Percentiles rank a stretch among this genome's conserved stretches.
Conservation (phyloP, 2,329 filamentous ascomycete species). For the Kalmusia sp. region DNA sequence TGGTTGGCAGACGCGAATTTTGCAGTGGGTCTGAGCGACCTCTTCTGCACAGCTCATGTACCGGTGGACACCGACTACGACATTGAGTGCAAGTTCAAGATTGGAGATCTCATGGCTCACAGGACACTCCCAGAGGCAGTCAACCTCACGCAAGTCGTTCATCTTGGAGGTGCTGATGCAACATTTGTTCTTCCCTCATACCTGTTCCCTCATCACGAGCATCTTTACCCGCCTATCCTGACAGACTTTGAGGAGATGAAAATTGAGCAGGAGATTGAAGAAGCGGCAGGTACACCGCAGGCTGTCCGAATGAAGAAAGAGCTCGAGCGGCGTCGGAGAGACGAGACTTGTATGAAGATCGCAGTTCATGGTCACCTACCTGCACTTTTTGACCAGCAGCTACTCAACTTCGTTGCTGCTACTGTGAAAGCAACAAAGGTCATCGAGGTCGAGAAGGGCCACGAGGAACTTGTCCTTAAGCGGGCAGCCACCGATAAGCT, state of each 20-base stretch:
- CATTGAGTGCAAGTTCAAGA: conserved; percentile 54
- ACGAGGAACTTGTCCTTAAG: conserved; percentile 40
- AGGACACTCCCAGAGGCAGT: conserved; percentile 53
- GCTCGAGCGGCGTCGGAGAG: conserved; percentile 51
- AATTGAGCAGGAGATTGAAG: conserved; percentile 47
- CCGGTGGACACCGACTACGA: conserved; percentile 58
- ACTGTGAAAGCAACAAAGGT: conserved; percentile 65
- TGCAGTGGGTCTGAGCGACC: conserved; percentile 55
- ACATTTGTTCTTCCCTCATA: conserved; percentile 57
- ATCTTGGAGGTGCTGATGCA: conserved; percentile 59
- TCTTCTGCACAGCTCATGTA: conserved; percentile 55
- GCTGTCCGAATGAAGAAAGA: conserved; percentile 49
- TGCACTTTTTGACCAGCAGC: conserved; percentile 57
- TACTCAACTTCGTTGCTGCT: conserved; percentile 62
- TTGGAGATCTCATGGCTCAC: conserved; percentile 59
- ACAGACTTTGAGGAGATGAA: conserved; percentile 42
- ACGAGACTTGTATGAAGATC: conserved; percentile 58
- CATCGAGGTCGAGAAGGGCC: conserved; percentile 59
- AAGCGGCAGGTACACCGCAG: conserved; percentile 54
- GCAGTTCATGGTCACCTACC: conserved; percentile 58
- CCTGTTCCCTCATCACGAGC: conserved; percentile 62
- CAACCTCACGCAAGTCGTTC: conserved; percentile 56
- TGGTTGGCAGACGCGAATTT: conserved; percentile 63
- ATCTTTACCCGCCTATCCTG: conserved; percentile 55
- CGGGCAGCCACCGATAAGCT: conserved; percentile 31